These are phyloP conservation scores for Jimgerdemannia lactiflua DNA, from an alignment of 192 early-diverging fungal species.

Conservation along the genomic window DNA sequence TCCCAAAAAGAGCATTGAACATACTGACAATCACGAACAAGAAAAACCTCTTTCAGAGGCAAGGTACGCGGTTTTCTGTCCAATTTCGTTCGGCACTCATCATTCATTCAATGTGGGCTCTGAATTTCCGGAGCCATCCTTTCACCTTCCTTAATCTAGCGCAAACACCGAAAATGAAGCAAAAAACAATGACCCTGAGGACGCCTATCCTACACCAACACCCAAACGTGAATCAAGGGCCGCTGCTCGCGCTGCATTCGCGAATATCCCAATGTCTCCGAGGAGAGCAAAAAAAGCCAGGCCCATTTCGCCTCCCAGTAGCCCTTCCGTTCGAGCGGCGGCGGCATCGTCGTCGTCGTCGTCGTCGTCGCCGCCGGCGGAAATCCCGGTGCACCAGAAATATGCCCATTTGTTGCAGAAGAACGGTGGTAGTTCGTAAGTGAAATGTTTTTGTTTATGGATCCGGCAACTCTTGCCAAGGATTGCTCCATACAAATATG, in stretches of 20 bases:
- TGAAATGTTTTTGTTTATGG: not conserved
- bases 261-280: not conserved
- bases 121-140: not conserved
- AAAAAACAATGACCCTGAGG: not conserved
- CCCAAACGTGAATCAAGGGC: not conserved
- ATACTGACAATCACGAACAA: not conserved
- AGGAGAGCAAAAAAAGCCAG: not conserved
- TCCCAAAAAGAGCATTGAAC: not conserved
- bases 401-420: not conserved
- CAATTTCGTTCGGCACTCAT: too few species aligned
- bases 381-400: not conserved
- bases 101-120: too few species aligned
- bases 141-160: not conserved
- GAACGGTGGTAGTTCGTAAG: not conserved
- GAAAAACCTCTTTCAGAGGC: not conserved
- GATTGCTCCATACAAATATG: not conserved
- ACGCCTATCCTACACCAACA: not conserved
- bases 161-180: not conserved
- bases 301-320: not conserved
- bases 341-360: not conserved
- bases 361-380: not conserved
- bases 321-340: not conserved
- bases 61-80: not conserved
- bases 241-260: not conserved
- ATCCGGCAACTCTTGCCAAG: not conserved